Conservation (phyloP, 2,329 filamentous ascomycete species). For the Lachnellula subtilissima region DNA sequence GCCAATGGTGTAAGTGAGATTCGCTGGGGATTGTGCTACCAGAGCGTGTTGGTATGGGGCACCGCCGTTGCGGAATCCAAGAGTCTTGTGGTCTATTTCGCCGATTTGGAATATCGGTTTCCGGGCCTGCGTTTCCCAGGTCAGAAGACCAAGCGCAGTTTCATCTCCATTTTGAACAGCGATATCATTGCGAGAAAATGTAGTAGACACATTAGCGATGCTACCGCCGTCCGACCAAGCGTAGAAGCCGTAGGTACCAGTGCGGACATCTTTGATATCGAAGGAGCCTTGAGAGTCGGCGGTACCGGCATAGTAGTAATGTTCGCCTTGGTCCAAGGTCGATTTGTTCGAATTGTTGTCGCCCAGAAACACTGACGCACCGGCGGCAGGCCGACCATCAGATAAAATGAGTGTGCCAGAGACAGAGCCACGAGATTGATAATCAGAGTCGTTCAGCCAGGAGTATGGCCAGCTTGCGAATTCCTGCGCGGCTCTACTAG, state of each 20-base stretch:
- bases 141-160: slow-evolving; percentile 36
- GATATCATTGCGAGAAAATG: slow-evolving; percentile 39
- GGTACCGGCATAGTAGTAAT: slow-evolving; percentile 47
- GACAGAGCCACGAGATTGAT: slow-evolving; percentile 45
- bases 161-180: slow-evolving; percentile 32
- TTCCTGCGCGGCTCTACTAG: slow-evolving; percentile 36
- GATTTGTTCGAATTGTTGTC: slow-evolving; percentile 42
- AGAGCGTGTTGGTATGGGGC: slow-evolving; percentile 41
- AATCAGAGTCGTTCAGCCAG: slow-evolving; percentile 43
- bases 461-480: slow-evolving; percentile 43
- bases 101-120: slow-evolving; percentile 46
- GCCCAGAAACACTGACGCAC: slow-evolving; percentile 46
- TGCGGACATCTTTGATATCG: slow-evolving; percentile 39
- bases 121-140: slow-evolving; percentile 37
- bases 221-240: slow-evolving; percentile 45
- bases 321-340: slow-evolving; percentile 43
- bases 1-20: slow-evolving; percentile 42
- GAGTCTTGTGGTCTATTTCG: slow-evolving; percentile 41
- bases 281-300: slow-evolving; percentile 41
- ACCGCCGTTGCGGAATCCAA: slow-evolving; percentile 41
- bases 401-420: slow-evolving; percentile 41
- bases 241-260: slow-evolving; percentile 42
- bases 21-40: slow-evolving; percentile 40
- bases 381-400: slow-evolving; percentile 43
- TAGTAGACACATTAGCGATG: slow-evolving; percentile 42